Conservation (phyloP, 345 rosid species). For the Salix suchowensis region DNA sequence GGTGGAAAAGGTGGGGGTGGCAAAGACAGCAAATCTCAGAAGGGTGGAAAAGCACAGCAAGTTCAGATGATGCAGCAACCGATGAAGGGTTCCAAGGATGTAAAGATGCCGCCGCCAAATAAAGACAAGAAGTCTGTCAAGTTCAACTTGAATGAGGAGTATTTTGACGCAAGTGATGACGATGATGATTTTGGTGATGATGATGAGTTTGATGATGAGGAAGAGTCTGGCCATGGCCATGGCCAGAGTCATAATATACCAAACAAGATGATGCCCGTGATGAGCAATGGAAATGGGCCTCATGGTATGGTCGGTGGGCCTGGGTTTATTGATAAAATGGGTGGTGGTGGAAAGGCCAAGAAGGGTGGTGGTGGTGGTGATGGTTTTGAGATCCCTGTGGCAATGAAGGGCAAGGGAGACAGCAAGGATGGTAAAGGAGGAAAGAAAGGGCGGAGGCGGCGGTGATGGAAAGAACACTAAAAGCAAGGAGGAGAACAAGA, state of each 20-base stretch:
- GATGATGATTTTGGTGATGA: conserved; percentile 21
- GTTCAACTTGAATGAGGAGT: conserved; percentile 49
- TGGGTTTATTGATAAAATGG: conserved; percentile 8
- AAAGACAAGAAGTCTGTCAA: conserved; percentile 64
- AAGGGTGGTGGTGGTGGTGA: conserved; percentile 20
- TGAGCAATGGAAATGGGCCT: conserved; percentile 17
- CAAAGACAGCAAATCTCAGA: conserved; percentile 49
- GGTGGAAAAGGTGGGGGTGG: conserved; percentile 26
- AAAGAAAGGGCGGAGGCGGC: conserved; percentile 27
- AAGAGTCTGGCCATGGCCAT: conserved; percentile 40
- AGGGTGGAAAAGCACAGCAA: conserved; percentile 41
- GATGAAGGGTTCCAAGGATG: conserved; percentile 45
- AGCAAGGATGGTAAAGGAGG: conserved; percentile 25
- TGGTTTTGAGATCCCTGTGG: conserved; percentile 51
- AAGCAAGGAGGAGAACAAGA: conserved; percentile 10
- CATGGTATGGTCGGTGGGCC: conserved; percentile 18
- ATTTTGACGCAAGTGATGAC: conserved; percentile 25
- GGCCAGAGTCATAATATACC: conserved; percentile 3
- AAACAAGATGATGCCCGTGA: conserved; percentile 16
- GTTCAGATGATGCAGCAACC: conserved; percentile 32
- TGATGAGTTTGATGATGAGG: conserved; percentile 32
- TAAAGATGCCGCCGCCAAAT: conserved; percentile 10
- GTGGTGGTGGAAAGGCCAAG: not conserved
- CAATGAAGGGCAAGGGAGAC: conserved; percentile 39
- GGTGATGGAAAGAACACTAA: conserved; percentile 5